Conservation (phyloP, 306 rosid species). For the Rosa chinensis region DNA sequence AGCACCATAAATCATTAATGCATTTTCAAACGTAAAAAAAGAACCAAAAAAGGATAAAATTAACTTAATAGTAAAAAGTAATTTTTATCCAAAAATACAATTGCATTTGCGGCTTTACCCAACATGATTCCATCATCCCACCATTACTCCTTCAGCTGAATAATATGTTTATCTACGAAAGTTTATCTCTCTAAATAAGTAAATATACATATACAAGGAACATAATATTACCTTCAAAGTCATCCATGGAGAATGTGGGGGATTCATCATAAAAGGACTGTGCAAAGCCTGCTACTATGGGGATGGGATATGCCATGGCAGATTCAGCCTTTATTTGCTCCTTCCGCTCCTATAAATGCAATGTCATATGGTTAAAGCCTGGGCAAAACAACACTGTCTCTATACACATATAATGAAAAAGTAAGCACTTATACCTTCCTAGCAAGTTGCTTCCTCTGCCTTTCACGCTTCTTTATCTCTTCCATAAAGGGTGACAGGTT, state of each 20-base stretch:
- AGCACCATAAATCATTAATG: not conserved
- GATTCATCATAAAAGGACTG: constrained; percentile 34
- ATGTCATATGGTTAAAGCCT: constrained; percentile 21
- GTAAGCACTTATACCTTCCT: constrained; percentile 54
- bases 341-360: constrained; percentile 56
- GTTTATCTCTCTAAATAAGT: not conserved
- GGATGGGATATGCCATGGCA: constrained; percentile 47
- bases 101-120: not conserved
- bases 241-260: constrained; percentile 84
- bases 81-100: not conserved
- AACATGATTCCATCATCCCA: not conserved
- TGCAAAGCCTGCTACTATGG: constrained; percentile 39
- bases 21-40: not conserved
- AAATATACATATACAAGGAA: not conserved
- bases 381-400: constrained; percentile 14
- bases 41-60: not conserved
- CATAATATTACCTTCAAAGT: constrained; percentile 76
- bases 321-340: constrained; percentile 87
- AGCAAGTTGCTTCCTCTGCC: constrained; percentile 79
- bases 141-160: not conserved
- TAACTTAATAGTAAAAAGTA: not conserved
- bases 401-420: not conserved
- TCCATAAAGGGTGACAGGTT: constrained; percentile 79
- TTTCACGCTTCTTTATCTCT: constrained; percentile 83
- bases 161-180: not conserved